Evolutionary conservation across 306 rosid genomes (phyloP), one percentile per base, ranked within the genome.

Genomic region (Glycine latifolia): DNA sequence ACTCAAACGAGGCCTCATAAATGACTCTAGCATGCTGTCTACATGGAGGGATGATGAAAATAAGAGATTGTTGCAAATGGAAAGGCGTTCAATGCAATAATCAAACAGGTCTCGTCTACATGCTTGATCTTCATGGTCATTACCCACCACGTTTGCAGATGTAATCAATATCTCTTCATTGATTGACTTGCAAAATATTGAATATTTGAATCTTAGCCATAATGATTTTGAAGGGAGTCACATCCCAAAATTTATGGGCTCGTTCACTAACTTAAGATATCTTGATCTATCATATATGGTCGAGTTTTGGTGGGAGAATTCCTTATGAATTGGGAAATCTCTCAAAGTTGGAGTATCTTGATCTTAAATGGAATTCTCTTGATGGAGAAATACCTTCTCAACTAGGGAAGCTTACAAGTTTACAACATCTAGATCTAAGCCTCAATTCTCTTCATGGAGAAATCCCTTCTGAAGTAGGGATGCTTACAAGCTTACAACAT

Each of bases 1-100:
- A 6, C 20, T 70, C 67, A 61, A 59, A 61, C 78, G 60, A 10
- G 26, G 52, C 31, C 8, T 82, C 11, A 0, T 0, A 1, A 10
- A 20, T 26, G 0, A 0, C 6, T 8, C 0, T 43, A 78, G 66
- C 65, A 20, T 60, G 14, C 26, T 76, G 5, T 58, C 78, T 13
- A 76, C 85, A 6, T 82, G 85, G 85, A 67, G 13, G 2, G 3
- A 14, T 0, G 13, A 49, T 8, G 10, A 3, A 0, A 16, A 14
- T 1, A 17, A 13, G 37, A 0, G n/a, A 82, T 56, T 82, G 82
- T 10, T 82, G 82, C 78, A 37, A 2, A 1, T 82, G 85, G 81
- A 6, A 10, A 13, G 58, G 85, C 13, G 5, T 82, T 47, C 3
- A 9, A 8, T 82, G 85, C 49, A 68, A 8, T 67, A 68, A 68